Evolutionary conservation across 139 green algal genomes (phyloP), one percentile per base, ranked within the genome.

Genomic region (Tetratostichococcus sp.): DNA sequence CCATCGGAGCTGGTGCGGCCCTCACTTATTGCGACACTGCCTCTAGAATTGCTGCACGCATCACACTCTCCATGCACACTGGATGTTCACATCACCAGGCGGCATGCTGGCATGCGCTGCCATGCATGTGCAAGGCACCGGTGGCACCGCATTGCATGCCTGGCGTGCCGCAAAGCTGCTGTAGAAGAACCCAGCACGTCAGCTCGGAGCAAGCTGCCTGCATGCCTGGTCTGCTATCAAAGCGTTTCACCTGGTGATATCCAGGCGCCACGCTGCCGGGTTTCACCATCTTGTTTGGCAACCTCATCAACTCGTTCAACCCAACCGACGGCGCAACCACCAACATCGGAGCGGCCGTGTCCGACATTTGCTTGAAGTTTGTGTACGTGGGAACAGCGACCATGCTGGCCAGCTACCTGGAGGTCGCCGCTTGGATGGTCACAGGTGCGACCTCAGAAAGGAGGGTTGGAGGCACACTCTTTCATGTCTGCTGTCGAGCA

Each of bases 311-410:
- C 81, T 79, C 28, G 74, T 82, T 65, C 4, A 62, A 62, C 50
- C 50, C 50, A 14, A 22, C 39, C 19, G 19, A 26, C 19, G 50
- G 19, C 19, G 50, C 14, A 2, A 26, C 2, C 50, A 17, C 19
- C 50, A 26, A 62, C 50, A 62, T 31, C 50, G 50, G 14, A 26
- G 2, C 50, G 0, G 22, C 66, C 2, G 75, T 87, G 8, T 75
- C 68, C 17, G 65, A 73, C 17, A 71, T 87, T 1, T 75, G 80
- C 1, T 73, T 91, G 11, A 86, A 90, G 57, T 94, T 94, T 59
- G 23, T 91, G 23, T 95, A 91, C 58, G 62, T 95, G 17, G 86
- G 77, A 25, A 80, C 91, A 28, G 90, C 65, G 22, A 42, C 72
- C 26, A 69, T 84, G 1, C 50, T 79, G 25, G 84, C 58, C 0